These are phyloP conservation scores for Dioscorea cayenensis DNA, from an alignment of 116 monocot species.

Conservation along the genomic window DNA sequence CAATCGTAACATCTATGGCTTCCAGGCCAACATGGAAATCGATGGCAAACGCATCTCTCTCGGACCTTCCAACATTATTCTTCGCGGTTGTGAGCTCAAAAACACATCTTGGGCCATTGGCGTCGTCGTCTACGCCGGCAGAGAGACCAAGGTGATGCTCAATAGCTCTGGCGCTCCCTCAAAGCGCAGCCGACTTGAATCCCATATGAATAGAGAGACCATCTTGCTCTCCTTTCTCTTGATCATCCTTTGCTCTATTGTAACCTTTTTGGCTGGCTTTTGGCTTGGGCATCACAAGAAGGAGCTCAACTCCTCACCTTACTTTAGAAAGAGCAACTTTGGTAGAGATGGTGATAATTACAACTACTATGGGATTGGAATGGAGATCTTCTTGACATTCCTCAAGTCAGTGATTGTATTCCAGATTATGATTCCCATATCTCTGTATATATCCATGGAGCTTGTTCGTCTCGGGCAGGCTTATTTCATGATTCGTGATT, in stretches of 20 bases:
- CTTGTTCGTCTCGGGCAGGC: conserved; percentile 74
- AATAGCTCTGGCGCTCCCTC: conserved; percentile 89
- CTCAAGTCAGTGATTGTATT: conserved; percentile 71
- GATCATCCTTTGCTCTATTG: conserved; percentile 35
- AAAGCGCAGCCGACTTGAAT: conserved; percentile 86
- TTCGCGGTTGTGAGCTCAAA: conserved; percentile 92
- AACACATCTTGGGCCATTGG: conserved; percentile 76
- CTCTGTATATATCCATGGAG: conserved; percentile 93
- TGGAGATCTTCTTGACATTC: conserved; percentile 53
- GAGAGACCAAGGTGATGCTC: conserved; percentile 93
- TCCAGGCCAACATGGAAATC: conserved; percentile 45
- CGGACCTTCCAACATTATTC: conserved; percentile 69
- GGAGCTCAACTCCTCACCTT: conserved; percentile 48
- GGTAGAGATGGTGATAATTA: conserved; percentile 20
- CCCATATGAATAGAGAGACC: conserved; percentile 82
- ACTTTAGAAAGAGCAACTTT: conserved; percentile 62
- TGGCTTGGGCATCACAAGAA: conserved; percentile 58
- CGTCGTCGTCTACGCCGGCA: conserved; percentile 75
- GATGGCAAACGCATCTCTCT: conserved; percentile 50
- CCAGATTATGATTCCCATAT: conserved; percentile 86
- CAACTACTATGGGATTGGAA: conserved; percentile 55
- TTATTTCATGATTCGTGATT: conserved; percentile 64
- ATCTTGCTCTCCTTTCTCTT: conserved; percentile 37
- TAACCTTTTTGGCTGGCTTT: conserved; percentile 42
- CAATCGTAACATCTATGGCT: conserved; percentile 64